These are phyloP conservation scores for Uncinocarpus reesii DNA, from an alignment of 2,329 filamentous ascomycete species.

Conservation along the genomic window DNA sequence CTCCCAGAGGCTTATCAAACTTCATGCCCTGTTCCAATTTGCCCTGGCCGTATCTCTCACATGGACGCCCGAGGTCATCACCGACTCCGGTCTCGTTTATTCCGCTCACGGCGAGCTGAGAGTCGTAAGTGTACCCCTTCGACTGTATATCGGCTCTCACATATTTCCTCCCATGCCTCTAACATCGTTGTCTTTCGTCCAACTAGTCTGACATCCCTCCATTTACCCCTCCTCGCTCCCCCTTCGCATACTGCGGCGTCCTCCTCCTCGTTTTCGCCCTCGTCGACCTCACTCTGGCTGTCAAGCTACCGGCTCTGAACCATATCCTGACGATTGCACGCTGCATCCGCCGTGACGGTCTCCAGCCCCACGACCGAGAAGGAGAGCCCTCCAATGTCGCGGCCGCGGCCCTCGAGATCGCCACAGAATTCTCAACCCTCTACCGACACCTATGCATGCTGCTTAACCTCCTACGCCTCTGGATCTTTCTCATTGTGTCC, in stretches of 20 bases:
- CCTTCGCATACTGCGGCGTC: constrained; percentile 57
- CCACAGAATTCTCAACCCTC: constrained; percentile 21
- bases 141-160: not conserved
- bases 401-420: constrained; percentile 12
- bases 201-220: constrained; percentile 46
- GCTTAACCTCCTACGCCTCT: constrained; percentile 28
- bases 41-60: constrained; percentile 77
- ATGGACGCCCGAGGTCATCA: constrained; percentile 58
- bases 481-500: constrained; percentile 30
- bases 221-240: constrained; percentile 59
- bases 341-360: constrained; percentile 25
- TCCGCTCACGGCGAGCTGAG: constrained; percentile 68
- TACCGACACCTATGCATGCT: constrained; percentile 34
- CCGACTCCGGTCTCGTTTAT: constrained; percentile 55
- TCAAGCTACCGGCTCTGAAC: constrained; percentile 50
- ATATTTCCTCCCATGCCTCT: no score
- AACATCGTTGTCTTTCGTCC: not conserved
- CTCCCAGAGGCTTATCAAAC: constrained; percentile 67
- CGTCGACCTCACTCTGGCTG: constrained; percentile 55
- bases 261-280: constrained; percentile 57
- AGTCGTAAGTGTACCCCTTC: constrained; percentile 45
- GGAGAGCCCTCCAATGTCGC: not conserved
- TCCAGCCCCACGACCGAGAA: not conserved
- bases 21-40: constrained; percentile 72
- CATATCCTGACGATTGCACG: constrained; percentile 50